Evolutionary conservation across 1,284 basidiomycete genomes (phyloP).

Genomic region (Cryptococcus wingfieldii): DNA sequence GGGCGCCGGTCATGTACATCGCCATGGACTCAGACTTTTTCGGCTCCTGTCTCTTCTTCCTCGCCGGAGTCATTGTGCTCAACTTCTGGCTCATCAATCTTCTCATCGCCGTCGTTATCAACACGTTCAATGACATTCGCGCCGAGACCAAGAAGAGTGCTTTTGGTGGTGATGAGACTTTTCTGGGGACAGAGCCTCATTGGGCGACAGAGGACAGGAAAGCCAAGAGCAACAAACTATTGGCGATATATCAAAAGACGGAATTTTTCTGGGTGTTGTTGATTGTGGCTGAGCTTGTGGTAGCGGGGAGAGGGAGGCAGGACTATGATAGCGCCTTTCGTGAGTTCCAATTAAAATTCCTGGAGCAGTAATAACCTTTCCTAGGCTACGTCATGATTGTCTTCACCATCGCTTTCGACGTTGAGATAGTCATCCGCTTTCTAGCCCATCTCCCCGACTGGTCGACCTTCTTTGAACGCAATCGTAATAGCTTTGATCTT

Average conservation of each 20-base stretch:
- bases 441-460: constrained; percentile 73
- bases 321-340: too few relatives aligned
- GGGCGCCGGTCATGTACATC: constrained; percentile 71
- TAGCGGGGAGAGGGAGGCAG: constrained; percentile 62
- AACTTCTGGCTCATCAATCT: constrained; percentile 94
- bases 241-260: constrained; percentile 49
- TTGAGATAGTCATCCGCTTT: constrained; percentile 80
- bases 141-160: constrained; percentile 86
- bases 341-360: too few relatives aligned
- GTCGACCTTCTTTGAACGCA: constrained; percentile 65
- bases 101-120: constrained; percentile 94
- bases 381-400: constrained; percentile 46
- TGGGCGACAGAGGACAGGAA: constrained; percentile 35
- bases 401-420: constrained; percentile 78
- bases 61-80: constrained; percentile 73
- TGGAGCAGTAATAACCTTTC: too few relatives aligned
- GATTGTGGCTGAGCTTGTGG: constrained; percentile 61
- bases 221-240: constrained; percentile 19
- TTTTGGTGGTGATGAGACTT: constrained; percentile 70
- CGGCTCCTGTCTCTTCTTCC: constrained; percentile 81
- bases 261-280: constrained; percentile 70
- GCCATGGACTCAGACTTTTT: constrained; percentile 92
- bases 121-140: constrained; percentile 86
- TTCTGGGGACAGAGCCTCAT: constrained; percentile 26
- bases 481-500: constrained; percentile 73